Conservation (phyloP, 192 early-diverging fungal species). For the Coemansia sp. region DNA sequence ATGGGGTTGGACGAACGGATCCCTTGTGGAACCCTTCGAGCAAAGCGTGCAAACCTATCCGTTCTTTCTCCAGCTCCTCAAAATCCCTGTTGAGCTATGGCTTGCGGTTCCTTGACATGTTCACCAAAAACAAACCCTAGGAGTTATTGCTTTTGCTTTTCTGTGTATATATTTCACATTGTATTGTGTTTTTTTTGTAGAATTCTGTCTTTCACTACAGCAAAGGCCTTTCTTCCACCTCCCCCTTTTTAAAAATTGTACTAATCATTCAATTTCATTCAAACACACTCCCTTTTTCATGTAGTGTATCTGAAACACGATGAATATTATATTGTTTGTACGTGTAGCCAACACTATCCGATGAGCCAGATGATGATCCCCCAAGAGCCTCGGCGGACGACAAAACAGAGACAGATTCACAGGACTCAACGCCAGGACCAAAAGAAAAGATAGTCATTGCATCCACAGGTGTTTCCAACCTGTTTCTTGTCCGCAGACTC, state of each 20-base stretch:
- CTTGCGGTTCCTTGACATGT: neutral
- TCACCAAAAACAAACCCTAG: constrained; percentile 1
- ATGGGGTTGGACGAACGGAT: neutral
- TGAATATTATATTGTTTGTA: neutral
- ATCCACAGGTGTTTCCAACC: constrained; percentile 56
- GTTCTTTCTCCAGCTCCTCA: neutral
- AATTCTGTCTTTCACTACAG: neutral
- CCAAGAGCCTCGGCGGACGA: neutral
- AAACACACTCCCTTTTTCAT: neutral
- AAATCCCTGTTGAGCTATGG: constrained; percentile 1
- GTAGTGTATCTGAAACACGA: neutral
- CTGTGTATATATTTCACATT: neutral
- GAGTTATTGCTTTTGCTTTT: neutral
- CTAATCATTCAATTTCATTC: neutral
- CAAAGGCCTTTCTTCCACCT: no score
- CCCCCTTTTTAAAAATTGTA: neutral
- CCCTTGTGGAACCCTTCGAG: neutral
- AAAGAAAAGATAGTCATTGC: constrained; percentile 61
- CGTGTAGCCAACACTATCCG: neutral
- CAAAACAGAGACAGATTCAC: neutral
- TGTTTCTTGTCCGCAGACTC: constrained; percentile 53
- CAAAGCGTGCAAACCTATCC: neutral
- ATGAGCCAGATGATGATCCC: neutral
- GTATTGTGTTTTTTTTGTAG: neutral
- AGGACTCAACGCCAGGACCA: constrained; percentile 17